Conservation (phyloP, 768 basidiomycete species). For the Naganishia randhawae region DNA sequence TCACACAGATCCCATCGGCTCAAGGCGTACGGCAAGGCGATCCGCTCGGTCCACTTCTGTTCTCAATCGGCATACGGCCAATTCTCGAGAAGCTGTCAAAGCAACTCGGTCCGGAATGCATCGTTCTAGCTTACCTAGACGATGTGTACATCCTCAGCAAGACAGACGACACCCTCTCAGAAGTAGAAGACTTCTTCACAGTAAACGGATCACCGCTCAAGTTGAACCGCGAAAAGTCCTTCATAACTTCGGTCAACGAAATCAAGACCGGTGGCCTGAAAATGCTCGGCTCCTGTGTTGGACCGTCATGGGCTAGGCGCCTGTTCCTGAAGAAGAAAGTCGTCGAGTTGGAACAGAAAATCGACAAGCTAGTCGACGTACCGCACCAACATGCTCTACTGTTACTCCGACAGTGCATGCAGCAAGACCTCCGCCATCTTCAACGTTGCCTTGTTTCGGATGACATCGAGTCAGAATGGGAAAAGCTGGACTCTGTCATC, state of each 20-base stretch:
- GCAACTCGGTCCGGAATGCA: slow-evolving; percentile 24
- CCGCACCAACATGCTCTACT: slow-evolving; percentile 17
- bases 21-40: slow-evolving; percentile 39
- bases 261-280: slow-evolving; percentile 4
- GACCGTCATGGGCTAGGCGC: neutral
- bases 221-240: slow-evolving; percentile 28
- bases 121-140: slow-evolving; percentile 35
- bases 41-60: slow-evolving; percentile 34
- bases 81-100: slow-evolving; percentile 23
- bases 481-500: neutral
- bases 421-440: slow-evolving; percentile 14
- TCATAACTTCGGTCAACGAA: neutral
- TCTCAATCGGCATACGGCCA: slow-evolving; percentile 30
- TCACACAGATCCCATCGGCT: slow-evolving; percentile 7
- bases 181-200: slow-evolving; percentile 13
- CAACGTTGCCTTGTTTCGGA: neutral
- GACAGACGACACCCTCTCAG: slow-evolving; percentile 2
- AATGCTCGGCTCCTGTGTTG: slow-evolving; percentile 11
- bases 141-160: slow-evolving; percentile 33
- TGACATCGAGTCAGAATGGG: slow-evolving; percentile 1
- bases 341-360: neutral
- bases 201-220: neutral
- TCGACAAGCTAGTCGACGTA: neutral
- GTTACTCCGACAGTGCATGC: neutral
- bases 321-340: slow-evolving; percentile 3